Evolutionary conservation across 306 rosid genomes (phyloP).

Genomic region (Rubus parviflorus): DNA sequence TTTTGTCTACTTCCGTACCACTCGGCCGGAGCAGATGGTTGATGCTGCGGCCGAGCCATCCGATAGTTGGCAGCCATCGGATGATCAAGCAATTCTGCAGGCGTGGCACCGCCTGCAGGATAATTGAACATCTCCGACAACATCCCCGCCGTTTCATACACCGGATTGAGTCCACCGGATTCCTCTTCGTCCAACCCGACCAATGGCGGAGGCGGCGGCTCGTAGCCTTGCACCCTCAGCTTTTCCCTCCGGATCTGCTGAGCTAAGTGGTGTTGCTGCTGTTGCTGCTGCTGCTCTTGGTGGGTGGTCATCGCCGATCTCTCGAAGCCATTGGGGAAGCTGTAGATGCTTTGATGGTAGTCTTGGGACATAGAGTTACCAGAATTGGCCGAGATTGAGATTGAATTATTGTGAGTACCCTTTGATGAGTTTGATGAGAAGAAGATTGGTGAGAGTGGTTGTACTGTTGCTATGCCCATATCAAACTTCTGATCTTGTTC

Average conservation of each 20-base stretch:
- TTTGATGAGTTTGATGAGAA: slow-evolving; percentile 29
- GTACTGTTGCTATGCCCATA: slow-evolving; percentile 58
- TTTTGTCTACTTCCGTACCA: slow-evolving; percentile 71
- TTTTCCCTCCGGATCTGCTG: slow-evolving; percentile 97
- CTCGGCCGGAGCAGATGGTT: slow-evolving; percentile 29
- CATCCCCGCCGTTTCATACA: slow-evolving; percentile 77
- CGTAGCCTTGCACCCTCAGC: slow-evolving; percentile 63
- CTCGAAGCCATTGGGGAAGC: slow-evolving; percentile 79
- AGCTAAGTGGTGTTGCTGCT: slow-evolving; percentile 52
- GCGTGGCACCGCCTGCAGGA: slow-evolving; percentile 35
- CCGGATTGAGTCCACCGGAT: slow-evolving; percentile 46
- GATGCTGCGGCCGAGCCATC: slow-evolving; percentile 32
- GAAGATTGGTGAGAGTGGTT: slow-evolving; percentile 28
- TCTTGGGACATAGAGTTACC: slow-evolving; percentile 92
- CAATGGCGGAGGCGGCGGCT: slow-evolving; percentile 46
- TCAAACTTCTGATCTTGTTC: slow-evolving; percentile 32
- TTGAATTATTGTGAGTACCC: slow-evolving; percentile 21
- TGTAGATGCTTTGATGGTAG: slow-evolving; percentile 71
- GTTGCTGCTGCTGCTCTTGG: slow-evolving; percentile 42
- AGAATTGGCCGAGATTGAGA: slow-evolving; percentile 24
- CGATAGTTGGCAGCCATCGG: slow-evolving; percentile 35
- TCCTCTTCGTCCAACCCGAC: slow-evolving; percentile 69
- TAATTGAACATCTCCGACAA: slow-evolving; percentile 91
- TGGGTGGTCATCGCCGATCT: slow-evolving; percentile 47
- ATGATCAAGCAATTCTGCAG: slow-evolving; percentile 54